Evolutionary conservation across 495 filamentous ascomycete species (phyloP), one percentile per base, ranked within the genome.

Genomic region (Penicillium canariense): DNA sequence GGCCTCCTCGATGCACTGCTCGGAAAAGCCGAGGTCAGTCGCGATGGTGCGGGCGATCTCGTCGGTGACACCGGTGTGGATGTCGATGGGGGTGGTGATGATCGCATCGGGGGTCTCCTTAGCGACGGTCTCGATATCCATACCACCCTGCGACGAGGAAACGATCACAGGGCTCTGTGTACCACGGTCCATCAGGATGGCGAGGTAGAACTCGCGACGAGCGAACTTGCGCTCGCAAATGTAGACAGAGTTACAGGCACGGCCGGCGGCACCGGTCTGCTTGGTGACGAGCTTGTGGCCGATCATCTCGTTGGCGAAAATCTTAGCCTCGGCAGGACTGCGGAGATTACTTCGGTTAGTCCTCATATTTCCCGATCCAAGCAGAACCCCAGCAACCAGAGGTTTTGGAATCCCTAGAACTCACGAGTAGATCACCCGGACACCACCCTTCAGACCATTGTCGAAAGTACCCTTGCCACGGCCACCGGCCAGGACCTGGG

Each of bases 151-250:
- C 25, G 93, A 96, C 34, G 93, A 97, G 61, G 95, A 89, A 30
- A 98, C 90, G 62, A 98, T 96, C 69, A 97, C 89, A 56, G 94
- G 95, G 55, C 84, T 82, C 79, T 97, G 94, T 15, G 89, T 87
- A 61, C 79, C 81, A 58, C 94, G 91, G 80, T 98, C 94, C 93
- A 98, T 96, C 58, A 98, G 84, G 56, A 98, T 84, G 62, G 94
- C 94, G 17, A 98, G 86, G 79, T 98, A 98, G 84, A 97, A 98
- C 78, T 98, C 94, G 66, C 95, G 87, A 55, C 94, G 91, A 62
- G 94, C 94, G 65, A 97, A 98, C 81, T 98, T 98, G 81, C 94
- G 91, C 82, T 98, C 94, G 77, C 91, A 94, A 71, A 98, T 97
- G 78, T 94, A 97, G 63, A 98, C 94, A 50, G 90, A 79, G 74